phyloP scores from a whole-genome alignment of 495 filamentous ascomycete species.

The Chaetomidium leptoderma region DNA sequence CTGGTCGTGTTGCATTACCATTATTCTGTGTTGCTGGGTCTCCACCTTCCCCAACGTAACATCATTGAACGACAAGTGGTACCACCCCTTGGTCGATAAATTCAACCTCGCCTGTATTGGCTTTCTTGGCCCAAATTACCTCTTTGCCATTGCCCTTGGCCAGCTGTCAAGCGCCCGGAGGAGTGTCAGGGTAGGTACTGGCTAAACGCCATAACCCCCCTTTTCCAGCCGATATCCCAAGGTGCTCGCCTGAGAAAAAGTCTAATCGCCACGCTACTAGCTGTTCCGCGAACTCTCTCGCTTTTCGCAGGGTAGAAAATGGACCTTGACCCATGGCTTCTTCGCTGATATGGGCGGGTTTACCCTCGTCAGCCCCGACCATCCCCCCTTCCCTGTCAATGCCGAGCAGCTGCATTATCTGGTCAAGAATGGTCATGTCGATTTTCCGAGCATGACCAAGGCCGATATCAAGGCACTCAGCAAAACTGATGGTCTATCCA shows the following conservation, averaged over 20 bases:
- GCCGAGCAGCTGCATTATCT: conserved; percentile 37
- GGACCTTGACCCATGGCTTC: conserved; percentile 37
- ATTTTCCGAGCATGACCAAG: conserved; percentile 21
- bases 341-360: conserved; percentile 40
- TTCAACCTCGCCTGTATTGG: conserved; percentile 13
- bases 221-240: neutral
- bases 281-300: conserved; percentile 1
- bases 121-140: conserved; percentile 13
- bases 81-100: conserved; percentile 7
- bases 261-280: neutral
- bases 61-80: conserved; percentile 13
- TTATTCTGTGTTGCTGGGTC: conserved; percentile 19
- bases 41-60: conserved; percentile 13
- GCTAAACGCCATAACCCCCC: no score
- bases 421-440: conserved; percentile 20
- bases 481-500: conserved; percentile 18
- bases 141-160: conserved; percentile 17
- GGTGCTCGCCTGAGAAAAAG: neutral
- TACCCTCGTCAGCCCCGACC: conserved; percentile 21
- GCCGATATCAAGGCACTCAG: conserved; percentile 35
- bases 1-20: conserved; percentile 20
- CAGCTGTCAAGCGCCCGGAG: conserved; percentile 14
- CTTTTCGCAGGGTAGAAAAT: conserved; percentile 12
- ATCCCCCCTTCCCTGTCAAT: conserved; percentile 30
- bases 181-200: conserved; percentile 6